These are phyloP conservation scores for Russula sp. DNA, from an alignment of 768 basidiomycete species.

Conservation along the genomic window DNA sequence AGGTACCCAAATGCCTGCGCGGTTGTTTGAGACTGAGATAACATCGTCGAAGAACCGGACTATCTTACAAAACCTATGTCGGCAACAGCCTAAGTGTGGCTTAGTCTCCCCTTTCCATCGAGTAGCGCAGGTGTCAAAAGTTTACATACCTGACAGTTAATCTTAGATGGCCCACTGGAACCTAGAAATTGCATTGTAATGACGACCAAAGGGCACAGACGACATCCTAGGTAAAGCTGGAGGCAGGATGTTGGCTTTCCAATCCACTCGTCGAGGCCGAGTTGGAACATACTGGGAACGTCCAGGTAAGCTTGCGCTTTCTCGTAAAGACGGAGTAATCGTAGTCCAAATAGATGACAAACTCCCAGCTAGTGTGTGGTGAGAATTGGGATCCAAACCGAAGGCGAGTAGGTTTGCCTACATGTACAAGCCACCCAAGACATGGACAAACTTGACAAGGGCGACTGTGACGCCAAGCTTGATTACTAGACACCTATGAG, in stretches of 20 bases:
- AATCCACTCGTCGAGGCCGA: background rate
- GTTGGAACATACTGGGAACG: constrained; percentile 7
- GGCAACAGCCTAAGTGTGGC: background rate
- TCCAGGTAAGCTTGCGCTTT: constrained; percentile 4
- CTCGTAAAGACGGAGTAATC: constrained; percentile 1
- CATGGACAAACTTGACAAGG: constrained; percentile 3
- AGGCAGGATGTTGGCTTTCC: background rate
- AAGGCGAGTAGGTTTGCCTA: background rate
- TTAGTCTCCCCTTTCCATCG: background rate
- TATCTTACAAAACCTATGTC: background rate
- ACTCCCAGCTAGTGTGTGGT: constrained; percentile 11
- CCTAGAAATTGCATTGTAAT: background rate
- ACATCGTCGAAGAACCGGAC: background rate
- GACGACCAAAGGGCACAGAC: background rate
- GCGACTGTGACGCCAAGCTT: background rate
- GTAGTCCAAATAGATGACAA: constrained; percentile 3
- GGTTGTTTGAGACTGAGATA: background rate
- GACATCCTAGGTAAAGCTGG: background rate
- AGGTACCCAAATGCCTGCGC: constrained; percentile 1
- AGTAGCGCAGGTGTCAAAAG: background rate
- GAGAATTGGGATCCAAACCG: no score
- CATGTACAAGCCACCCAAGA: constrained; percentile 17
- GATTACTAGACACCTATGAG: background rate
- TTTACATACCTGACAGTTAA: background rate
- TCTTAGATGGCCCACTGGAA: background rate